These are phyloP conservation scores for Nakazawaea wickerhamii DNA, from an alignment of 805 yeast species.

Conservation along the genomic window DNA sequence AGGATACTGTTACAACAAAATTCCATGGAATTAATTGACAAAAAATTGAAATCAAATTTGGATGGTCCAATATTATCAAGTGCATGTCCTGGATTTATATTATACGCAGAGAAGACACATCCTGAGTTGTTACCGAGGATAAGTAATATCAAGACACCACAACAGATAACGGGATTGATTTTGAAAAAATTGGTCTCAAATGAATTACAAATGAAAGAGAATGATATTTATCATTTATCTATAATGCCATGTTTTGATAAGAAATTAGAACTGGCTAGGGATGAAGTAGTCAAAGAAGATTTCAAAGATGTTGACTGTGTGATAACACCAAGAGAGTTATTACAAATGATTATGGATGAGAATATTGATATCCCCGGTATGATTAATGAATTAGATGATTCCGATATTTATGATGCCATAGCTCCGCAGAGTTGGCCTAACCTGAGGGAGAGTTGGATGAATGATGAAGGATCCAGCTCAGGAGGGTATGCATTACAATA, in stretches of 20 bases:
- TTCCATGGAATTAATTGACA: slow-evolving; percentile 32
- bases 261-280: slow-evolving; percentile 86
- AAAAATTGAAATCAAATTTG: slow-evolving; percentile 9
- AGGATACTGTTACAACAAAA: slow-evolving; percentile 51
- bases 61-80: slow-evolving; percentile 55
- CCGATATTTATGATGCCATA: slow-evolving; percentile 19
- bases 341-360: slow-evolving; percentile 62
- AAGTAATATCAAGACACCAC: slow-evolving; percentile 81
- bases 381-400: slow-evolving; percentile 17
- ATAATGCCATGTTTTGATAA: slow-evolving; percentile 98
- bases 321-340: slow-evolving; percentile 81
- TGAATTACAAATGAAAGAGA: slow-evolving; percentile 23
- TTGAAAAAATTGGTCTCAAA: slow-evolving; percentile 47
- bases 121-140: slow-evolving; percentile 71
- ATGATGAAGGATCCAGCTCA: slow-evolving; percentile 73
- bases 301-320: slow-evolving; percentile 84
- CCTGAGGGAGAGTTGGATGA: slow-evolving; percentile 57
- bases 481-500: slow-evolving; percentile 87
- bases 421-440: slow-evolving; percentile 65
- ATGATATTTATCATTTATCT: slow-evolving; percentile 67
- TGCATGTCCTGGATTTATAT: slow-evolving; percentile 94
- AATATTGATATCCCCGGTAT: slow-evolving; percentile 29
- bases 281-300: slow-evolving; percentile 15
- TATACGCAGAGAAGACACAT: slow-evolving; percentile 94
- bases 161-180: slow-evolving; percentile 83